Conservation (phyloP, 352 stramenopile genomes). For the Phytophthora hybrid region DNA sequence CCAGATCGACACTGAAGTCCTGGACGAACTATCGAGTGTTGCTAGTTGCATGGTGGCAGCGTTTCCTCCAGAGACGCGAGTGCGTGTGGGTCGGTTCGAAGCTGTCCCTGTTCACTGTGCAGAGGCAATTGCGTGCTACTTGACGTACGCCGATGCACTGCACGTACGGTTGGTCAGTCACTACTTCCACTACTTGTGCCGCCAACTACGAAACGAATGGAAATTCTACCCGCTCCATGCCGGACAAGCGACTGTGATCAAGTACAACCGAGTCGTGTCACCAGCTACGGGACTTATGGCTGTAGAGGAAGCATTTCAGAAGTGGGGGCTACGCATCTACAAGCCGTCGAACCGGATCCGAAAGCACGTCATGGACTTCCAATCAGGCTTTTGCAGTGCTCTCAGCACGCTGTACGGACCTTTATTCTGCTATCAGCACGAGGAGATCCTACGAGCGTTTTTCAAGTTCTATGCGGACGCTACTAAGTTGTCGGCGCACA, state of each 20-base stretch:
- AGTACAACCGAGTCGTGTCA: conserved; percentile 48
- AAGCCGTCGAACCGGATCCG: conserved; percentile 52
- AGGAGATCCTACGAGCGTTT: conserved; percentile 47
- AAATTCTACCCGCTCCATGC: conserved; percentile 50
- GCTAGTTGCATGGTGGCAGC: conserved; percentile 24
- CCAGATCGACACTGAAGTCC: not conserved
- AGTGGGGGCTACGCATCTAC: conserved; percentile 63
- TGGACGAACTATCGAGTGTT: not conserved
- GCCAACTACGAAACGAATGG: conserved; percentile 59
- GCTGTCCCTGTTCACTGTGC: conserved; percentile 34
- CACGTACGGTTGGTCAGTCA: conserved; percentile 48
- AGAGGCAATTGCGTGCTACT: conserved; percentile 41
- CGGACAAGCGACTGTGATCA: conserved; percentile 38
- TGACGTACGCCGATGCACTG: conserved; percentile 63
- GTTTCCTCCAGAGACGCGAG: conserved; percentile 36
- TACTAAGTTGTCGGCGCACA: conserved; percentile 4
- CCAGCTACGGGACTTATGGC: conserved; percentile 52
- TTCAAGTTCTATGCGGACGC: conserved; percentile 43
- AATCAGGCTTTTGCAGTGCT: conserved; percentile 56
- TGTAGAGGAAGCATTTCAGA: conserved; percentile 62
- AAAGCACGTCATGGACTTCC: conserved; percentile 67
- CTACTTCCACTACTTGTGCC: conserved; percentile 52
- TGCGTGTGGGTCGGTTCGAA: conserved; percentile 41
- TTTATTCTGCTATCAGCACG: conserved; percentile 65
- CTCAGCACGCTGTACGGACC: conserved; percentile 60